Conservation (phyloP, 768 basidiomycete genomes). For the Boletus rex-veris region DNA sequence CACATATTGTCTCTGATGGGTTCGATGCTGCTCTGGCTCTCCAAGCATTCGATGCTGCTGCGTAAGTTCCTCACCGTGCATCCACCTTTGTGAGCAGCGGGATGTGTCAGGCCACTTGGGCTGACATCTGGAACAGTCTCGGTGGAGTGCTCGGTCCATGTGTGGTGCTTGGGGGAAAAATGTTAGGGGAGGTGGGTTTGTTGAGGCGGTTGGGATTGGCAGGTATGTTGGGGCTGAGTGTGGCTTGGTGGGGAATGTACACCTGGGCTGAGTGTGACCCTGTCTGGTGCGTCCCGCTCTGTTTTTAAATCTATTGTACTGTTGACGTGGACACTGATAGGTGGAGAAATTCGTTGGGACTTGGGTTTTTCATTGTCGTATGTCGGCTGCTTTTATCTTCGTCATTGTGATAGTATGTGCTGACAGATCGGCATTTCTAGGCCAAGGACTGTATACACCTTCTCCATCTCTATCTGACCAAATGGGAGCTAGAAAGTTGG, state of each 20-base stretch:
- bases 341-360: constrained; percentile 68
- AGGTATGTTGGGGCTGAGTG: constrained; percentile 39
- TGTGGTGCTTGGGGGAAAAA: constrained; percentile 17
- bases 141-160: constrained; percentile 6
- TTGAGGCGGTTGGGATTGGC: constrained; percentile 26
- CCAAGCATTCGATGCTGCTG: constrained; percentile 34
- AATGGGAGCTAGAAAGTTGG: constrained; percentile 67
- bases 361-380: constrained; percentile 67
- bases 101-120: constrained; percentile 14
- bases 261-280: constrained; percentile 70
- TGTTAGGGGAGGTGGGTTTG: constrained; percentile 13
- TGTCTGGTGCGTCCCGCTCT: constrained; percentile 49
- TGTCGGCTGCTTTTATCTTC: constrained; percentile 13
- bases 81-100: constrained; percentile 8
- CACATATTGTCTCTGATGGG: constrained; percentile 68
- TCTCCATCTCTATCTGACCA: constrained; percentile 64
- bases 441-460: constrained; percentile 66
- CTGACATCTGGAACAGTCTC: constrained; percentile 10
- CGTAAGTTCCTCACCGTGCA: constrained; percentile 25
- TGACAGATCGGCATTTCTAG: constrained; percentile 29
- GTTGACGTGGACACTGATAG: constrained; percentile 19
- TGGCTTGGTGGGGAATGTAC: constrained; percentile 53
- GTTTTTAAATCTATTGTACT: not conserved
- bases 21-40: constrained; percentile 49
- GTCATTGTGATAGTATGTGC: too few species aligned